Base-by-base conservation (phyloP, 1,139 yeast genomes). In the Casaregolazyma suthepensis region DNA sequence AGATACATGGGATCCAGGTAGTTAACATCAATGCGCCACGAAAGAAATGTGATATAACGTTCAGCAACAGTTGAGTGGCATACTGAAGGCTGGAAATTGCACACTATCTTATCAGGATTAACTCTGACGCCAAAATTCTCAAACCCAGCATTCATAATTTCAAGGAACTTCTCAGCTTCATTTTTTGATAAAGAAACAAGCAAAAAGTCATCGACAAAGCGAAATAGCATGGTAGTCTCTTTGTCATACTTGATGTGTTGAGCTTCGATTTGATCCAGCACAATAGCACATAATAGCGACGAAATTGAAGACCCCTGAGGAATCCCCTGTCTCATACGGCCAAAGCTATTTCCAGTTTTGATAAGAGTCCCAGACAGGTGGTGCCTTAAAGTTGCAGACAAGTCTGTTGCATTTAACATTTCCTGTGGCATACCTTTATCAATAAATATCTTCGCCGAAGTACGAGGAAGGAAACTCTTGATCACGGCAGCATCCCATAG, bases 221-320 rank as follows among this genome's bases (percentile, higher is more conserved):
- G 71, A 10, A 89, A 59, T 0, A 89, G 66, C 2, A 77, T 57
- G 2, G 79, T 72, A 1, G 54, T 52, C 6, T 51, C 43, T 6
- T 15, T 46, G 40, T 72, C 65, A 0, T 60, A 53, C 5, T 60
- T 56, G 0, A 46, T 10, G 58, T 55, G 1, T 63, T 53, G 0
- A 62, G 56, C 1, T 71, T 52, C 56, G 75, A 75, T 1, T 61
- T 57, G n/a, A 60, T 86, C 87, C 61, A 87, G 86, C 0, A 87
- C 80, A 4, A 90, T 63, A 60, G 90, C 88, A 60, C 96, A 90
- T 42, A 93, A 74, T 1, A 83, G 72, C 0, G 88, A 78, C 59
- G 96, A 94, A 15, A 91, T 69, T 0, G 85, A 82, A 6, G 89
- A 81, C 0, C 99, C 99, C 69, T 93, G 99, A 52, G 87, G 93